Percentiles rank a stretch among this genome's conserved stretches.
Conservation (phyloP, 2,329 filamentous ascomycete genomes). For the Alternaria solani region DNA sequence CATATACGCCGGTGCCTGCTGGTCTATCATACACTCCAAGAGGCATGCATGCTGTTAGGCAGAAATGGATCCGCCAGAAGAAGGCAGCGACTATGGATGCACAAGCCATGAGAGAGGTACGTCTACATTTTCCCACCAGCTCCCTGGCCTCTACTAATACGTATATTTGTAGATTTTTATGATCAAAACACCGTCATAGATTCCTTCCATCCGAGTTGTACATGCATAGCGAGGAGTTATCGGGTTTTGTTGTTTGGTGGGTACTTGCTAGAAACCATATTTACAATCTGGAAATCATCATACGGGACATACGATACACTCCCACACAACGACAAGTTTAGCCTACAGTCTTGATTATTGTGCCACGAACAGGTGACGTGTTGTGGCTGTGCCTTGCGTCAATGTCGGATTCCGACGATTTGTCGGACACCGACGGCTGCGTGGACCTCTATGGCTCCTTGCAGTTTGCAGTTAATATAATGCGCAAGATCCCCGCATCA, state of each 20-base stretch:
- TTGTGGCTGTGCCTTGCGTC: conserved; percentile 1
- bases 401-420: not conserved
- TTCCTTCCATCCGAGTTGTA: not conserved
- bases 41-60: conserved; percentile 76
- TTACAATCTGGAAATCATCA: not conserved
- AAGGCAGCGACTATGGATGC: conserved; percentile 81
- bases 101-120: conserved; percentile 84
- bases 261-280: not conserved
- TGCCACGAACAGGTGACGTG: not conserved
- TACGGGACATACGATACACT: not conserved
- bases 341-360: not conserved
- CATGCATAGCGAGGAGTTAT: conserved; percentile 47
- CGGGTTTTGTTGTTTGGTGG: not conserved
- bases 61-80: conserved; percentile 89
- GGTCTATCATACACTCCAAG: conserved; percentile 52
- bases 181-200: conserved; percentile 46
- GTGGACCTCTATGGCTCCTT: not conserved
- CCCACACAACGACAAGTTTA: not conserved
- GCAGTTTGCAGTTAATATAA: not conserved
- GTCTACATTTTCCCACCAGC: not conserved
- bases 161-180: conserved; percentile 42
- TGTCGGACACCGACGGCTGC: not conserved
- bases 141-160: conserved; percentile 18
- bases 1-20: conserved; percentile 56
- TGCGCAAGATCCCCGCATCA: not conserved